Base-by-base conservation (phyloP, 805 yeast genomes). In the Myxozyma geophila region DNA sequence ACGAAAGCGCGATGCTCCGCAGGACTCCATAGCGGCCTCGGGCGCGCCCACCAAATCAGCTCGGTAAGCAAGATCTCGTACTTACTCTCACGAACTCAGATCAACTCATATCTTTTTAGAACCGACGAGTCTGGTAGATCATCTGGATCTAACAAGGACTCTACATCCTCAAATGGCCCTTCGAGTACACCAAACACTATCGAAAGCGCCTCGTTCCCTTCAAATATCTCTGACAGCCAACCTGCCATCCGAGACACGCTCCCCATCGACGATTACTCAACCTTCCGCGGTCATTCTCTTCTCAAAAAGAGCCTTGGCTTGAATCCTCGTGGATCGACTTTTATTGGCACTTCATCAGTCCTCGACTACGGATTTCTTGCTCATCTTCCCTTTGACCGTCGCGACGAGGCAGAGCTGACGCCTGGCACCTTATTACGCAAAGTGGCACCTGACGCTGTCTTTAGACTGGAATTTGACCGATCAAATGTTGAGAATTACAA, bases 321-420 rank as follows among this genome's bases (percentile, higher is more conserved):
- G 21, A 97, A 91, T 73, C 97, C 98, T 1, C 79, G 97, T 62
- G 91, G 97, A 0, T 88, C 96, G 19, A 90, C 90, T 71, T 89
- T 86, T 70, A 87, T 92, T 21, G 98, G 98, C 0, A 87, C 96
- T 0, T 89, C 96, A 0, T 91, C 97, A 17, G 81, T 89, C 36
- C 90, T 87, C 73, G 98, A 93, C 74, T 80, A 84, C 33, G 81
- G 84, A 13, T 80, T 93, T 33, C 79, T 93, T 21, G 87, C 88
- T 64, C 77, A 83, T 47, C 84, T 90, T 41, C 83, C 81, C 37
- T 74, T 87, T 36, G 88, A 86, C 74, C 87, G 87, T 68, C 84
- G 88, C 51, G 96, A 89, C 72, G 97, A 91, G 74, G 87, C 92
- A 19, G 89, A 87, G 71, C 76, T 93, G 54, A 85, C 87, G 62